phyloP scores from a whole-genome alignment of 768 basidiomycete genomes.

The Calocybe cyanea region DNA sequence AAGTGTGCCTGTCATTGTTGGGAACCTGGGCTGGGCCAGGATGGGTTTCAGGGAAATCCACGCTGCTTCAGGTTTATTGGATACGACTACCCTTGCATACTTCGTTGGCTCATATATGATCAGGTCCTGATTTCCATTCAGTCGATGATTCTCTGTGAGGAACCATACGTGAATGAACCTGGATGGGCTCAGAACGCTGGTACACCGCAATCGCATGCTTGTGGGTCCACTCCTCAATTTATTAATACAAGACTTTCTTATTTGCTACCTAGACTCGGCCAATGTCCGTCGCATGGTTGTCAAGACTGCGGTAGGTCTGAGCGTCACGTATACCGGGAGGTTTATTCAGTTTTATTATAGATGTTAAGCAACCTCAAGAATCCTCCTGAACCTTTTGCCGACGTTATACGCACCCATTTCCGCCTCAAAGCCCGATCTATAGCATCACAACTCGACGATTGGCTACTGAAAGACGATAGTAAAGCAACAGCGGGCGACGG shows the following conservation, averaged over 20 bases:
- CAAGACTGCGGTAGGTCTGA: conserved; percentile 66
- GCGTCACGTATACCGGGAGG: not conserved
- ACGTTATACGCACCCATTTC: conserved; percentile 89
- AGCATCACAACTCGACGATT: conserved; percentile 69
- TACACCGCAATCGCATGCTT: conserved; percentile 70
- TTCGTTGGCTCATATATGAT: conserved; percentile 42
- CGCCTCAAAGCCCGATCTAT: conserved; percentile 76
- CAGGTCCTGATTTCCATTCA: conserved; percentile 94
- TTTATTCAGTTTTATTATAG: conserved; percentile 31
- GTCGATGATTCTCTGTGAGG: conserved; percentile 94
- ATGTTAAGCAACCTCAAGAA: conserved; percentile 83
- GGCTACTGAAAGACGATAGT: conserved; percentile 76
- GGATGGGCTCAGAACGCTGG: conserved; percentile 77
- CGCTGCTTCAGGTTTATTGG: conserved; percentile 67
- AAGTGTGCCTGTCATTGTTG: conserved; percentile 88
- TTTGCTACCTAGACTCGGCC: conserved; percentile 62
- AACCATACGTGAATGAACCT: conserved; percentile 91
- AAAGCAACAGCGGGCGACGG: conserved; percentile 54
- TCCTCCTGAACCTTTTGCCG: conserved; percentile 81
- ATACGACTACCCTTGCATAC: not conserved
- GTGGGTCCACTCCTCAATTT: conserved; percentile 37
- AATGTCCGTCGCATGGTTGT: conserved; percentile 93
- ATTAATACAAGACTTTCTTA: conserved; percentile 1
- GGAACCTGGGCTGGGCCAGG: conserved; percentile 95
- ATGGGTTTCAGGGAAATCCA: conserved; percentile 88